phyloP scores from a whole-genome alignment of 163 green algal genomes.

The Chlamydomonas reinhardtii region DNA sequence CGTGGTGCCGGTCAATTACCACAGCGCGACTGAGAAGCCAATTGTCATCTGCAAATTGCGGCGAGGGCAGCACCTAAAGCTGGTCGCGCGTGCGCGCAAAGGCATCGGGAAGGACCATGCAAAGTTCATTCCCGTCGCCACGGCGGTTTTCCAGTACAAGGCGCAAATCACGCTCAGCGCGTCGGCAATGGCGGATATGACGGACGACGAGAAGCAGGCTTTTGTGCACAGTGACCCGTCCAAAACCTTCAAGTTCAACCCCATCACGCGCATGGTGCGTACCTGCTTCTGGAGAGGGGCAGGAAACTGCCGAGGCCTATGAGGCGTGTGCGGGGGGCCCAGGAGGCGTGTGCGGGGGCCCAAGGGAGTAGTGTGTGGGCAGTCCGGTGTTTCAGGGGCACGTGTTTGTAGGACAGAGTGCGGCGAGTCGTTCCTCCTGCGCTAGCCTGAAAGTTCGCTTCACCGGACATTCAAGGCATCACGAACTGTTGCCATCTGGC shows the following conservation, averaged over 20 bases:
- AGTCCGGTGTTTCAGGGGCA: too few relatives aligned
- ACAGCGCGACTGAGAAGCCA: conserved; percentile 58
- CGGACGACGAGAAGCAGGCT: conserved; percentile 84
- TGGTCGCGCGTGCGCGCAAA: conserved; percentile 92
- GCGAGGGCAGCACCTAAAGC: conserved; percentile 91
- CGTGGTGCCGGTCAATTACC: conserved; percentile 67
- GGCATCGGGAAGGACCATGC: conserved; percentile 99
- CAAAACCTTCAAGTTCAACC: conserved; percentile 88
- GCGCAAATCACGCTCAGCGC: conserved; percentile 87
- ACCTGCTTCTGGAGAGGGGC: too few relatives aligned
- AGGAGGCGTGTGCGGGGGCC: not conserved
- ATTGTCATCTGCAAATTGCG: conserved; percentile 95
- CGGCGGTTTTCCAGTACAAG: conserved; percentile 83
- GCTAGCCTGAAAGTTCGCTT: too few relatives aligned
- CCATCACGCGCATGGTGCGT: conserved; percentile 72
- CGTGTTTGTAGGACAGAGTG: too few relatives aligned
- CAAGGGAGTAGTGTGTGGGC: too few relatives aligned
- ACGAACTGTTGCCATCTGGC: too few relatives aligned
- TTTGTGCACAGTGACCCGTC: conserved; percentile 78
- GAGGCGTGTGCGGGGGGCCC: too few relatives aligned
- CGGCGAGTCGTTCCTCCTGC: too few relatives aligned
- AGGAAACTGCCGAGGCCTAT: too few relatives aligned
- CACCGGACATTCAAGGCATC: too few relatives aligned
- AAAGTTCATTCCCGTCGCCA: conserved; percentile 97
- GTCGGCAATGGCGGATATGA: conserved; percentile 81